Evolutionary conservation across 2,329 filamentous ascomycete species (phyloP).

Genomic region (Phyllosticta paracitricarpa): DNA sequence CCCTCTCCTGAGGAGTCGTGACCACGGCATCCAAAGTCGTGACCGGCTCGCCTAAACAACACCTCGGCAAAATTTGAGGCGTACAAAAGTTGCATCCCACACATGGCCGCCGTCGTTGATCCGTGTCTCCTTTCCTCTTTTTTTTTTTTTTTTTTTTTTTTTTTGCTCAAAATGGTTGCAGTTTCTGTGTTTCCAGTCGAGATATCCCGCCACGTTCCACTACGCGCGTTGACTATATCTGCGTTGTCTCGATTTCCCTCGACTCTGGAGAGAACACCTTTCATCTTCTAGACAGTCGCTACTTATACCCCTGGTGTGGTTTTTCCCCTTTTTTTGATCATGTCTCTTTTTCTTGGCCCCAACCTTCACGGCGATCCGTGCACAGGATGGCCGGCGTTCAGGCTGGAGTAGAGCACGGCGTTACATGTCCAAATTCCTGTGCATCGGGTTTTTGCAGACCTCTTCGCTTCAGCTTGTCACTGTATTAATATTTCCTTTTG

Average conservation of each 20-base stretch:
- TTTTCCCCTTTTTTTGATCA: neutral
- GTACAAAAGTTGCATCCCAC: neutral
- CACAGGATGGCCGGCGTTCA: slow-evolving; percentile 5
- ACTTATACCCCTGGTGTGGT: slow-evolving; percentile 13
- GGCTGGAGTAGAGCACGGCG: slow-evolving; percentile 5
- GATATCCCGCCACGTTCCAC: slow-evolving; percentile 9
- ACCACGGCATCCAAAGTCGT: slow-evolving; percentile 11
- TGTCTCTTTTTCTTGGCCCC: neutral
- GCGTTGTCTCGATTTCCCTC: neutral
- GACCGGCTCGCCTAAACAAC: neutral
- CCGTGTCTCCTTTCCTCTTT: neutral
- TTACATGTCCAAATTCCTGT: neutral
- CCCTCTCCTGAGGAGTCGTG: slow-evolving; percentile 39
- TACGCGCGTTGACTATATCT: neutral
- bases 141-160: neutral
- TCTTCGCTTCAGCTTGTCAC: neutral
- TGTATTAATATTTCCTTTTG: slow-evolving; percentile 9
- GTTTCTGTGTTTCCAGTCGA: slow-evolving; percentile 2
- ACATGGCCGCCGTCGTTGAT: neutral
- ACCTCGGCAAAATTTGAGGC: neutral
- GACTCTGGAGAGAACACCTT: slow-evolving; percentile 6
- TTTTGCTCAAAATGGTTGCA: neutral
- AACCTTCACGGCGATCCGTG: slow-evolving; percentile 1
- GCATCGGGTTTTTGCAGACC: slow-evolving; percentile 1
- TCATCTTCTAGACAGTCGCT: slow-evolving; percentile 14